Base-by-base conservation (phyloP, 371 early-diverging fungal genomes). In the Lichtheimia corymbifera region DNA sequence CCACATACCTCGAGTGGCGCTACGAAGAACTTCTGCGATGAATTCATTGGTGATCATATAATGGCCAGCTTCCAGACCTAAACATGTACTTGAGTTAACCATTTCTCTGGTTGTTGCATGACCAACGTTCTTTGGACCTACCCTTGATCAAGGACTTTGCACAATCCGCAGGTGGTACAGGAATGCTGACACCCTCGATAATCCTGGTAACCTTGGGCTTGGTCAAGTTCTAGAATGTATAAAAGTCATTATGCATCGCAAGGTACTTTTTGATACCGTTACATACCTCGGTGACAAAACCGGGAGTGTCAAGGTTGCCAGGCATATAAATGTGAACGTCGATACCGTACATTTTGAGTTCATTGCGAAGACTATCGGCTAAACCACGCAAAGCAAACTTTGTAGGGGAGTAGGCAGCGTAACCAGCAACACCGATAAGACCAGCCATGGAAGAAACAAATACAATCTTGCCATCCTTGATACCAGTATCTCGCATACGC, bases 361-460 rank as follows among this genome's bases (percentile, higher is more conserved):
- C 97, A 54, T 85, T 80, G 4, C 92, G 80, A 22, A 93, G 72
- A 0, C 80, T 70, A 60, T 91, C 88, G 1, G 91, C 91, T 59
- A 93, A 72, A 25, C 90, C 92, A 58, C 89, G n/a, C 47, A 96
- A 63, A 35, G 96, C 95, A 62, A 77, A 85, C 65, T 97, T 97
- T 20, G 93, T 81, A 9, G 95, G 93, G 3, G 90, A 60, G 71
- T 96, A 97, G n/a, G 86, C 77, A 20, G 87, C 59, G 60, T 88
- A 96, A 14, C 97, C 97, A 50, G 84, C 82, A 71, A 95, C 85
- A 13, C 89, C 87, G 22, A 91, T 59, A 53, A 94, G 63, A 17
- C 90, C 89, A 22, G 89, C 70, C 43, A 90, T 84, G 27, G 95
- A 94, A 28, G 90, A 86, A 5, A 95, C 85, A 66, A 94, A 71